Base-by-base conservation (phyloP, 208 protist genomes). In the Acanthamoeba divionensis region DNA sequence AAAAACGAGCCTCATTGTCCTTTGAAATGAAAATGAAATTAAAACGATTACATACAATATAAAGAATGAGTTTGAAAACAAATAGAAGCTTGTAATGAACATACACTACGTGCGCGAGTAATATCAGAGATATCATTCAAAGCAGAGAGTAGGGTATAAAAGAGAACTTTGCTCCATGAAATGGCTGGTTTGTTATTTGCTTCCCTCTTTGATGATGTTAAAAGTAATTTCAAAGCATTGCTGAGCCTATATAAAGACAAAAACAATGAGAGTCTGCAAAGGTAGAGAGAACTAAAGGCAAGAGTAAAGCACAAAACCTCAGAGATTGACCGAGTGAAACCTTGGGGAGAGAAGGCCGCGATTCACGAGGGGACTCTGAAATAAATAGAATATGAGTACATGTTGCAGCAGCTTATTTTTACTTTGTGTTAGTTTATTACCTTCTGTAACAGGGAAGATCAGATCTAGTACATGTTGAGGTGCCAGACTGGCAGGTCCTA, bases 41-140 rank as follows among this genome's bases (percentile, higher is more conserved):
- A 52, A n/a, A n/a, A n/a, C n/a, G n/a, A 41, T 41, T 41, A 41
- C 36, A 41, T 5, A 41, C 36, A 41, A 63, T 63, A 29, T 18
- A 54, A 21, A 4, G 7, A 55, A 41, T 85, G 29, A 80, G 18
- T 9, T 36, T 6, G 21, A n/a, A 63, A 85, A n/a, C 12, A 63
- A 63, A 33, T 31, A 33, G 24, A 63, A 63, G 62, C n/a, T 29
- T 26, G 15, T 66, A 45, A 48, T 50, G 44, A 60, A 31, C n/a
- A 31, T n/a, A 67, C 77, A 15, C 55, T 29, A 24, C 77, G 26
- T 2, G 77, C 36, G 48, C 66, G 77, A 67, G 52, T 86, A 41
- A 86, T 86, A 13, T 86, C 55, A 33, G 71, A 45, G n/a, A 80
- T 60, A 52, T 80, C 71, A 24, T 80, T 80, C 48, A 80, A 44